Conservation (phyloP, 495 filamentous ascomycete genomes). For the Podospora didyma region DNA sequence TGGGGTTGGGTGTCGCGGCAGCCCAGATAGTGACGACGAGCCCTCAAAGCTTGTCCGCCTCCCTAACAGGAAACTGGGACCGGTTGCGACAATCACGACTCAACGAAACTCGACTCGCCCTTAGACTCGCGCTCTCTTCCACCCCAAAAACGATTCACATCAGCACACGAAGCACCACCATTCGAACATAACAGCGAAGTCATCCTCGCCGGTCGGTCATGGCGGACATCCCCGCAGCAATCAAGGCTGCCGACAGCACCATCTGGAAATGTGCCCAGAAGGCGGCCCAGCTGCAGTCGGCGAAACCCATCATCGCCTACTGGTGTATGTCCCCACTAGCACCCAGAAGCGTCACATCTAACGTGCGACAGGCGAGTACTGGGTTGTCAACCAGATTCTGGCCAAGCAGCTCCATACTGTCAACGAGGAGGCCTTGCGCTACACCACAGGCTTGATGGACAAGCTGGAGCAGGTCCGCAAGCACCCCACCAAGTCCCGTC, state of each 20-base stretch:
- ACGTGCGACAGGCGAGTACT: conserved; percentile 69
- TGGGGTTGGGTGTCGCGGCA: conserved; percentile 3
- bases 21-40: neutral
- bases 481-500: neutral
- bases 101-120: neutral
- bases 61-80: neutral
- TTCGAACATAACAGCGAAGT: neutral
- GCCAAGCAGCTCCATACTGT: conserved; percentile 68
- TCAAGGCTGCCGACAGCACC: conserved; percentile 73
- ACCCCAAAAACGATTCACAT: no score
- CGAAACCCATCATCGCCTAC: conserved; percentile 83
- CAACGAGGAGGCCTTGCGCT: conserved; percentile 69
- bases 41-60: neutral
- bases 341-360: conserved; percentile 5
- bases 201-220: conserved; percentile 40
- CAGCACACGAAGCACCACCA: no score
- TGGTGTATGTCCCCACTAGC: conserved; percentile 67
- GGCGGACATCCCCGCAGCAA: conserved; percentile 69
- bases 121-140: neutral
- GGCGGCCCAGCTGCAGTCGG: conserved; percentile 77
- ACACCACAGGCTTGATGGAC: conserved; percentile 83
- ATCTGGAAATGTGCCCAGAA: conserved; percentile 67
- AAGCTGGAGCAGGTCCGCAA: conserved; percentile 74
- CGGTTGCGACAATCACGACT: neutral
- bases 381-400: conserved; percentile 89